Conservation (phyloP, 768 basidiomycete species). For the Mycena rebaudengoi region DNA sequence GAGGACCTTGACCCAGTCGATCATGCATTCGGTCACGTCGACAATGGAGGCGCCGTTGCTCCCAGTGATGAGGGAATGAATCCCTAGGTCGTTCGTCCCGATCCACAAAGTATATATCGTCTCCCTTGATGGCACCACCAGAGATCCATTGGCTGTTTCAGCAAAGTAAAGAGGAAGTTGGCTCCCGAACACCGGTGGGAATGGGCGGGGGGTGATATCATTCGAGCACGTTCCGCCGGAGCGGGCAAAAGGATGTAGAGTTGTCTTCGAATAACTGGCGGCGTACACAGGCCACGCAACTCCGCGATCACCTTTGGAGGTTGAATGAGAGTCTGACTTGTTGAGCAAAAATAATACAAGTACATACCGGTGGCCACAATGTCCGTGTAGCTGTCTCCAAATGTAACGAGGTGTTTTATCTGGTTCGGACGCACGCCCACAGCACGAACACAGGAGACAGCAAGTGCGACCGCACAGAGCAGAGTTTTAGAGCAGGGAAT, state of each 20-base stretch:
- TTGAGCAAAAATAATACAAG: neutral
- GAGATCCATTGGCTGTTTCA: conserved; percentile 49
- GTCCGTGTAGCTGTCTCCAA: conserved; percentile 75
- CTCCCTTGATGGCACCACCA: conserved; percentile 48
- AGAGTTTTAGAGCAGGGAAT: conserved; percentile 1
- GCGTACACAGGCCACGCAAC: conserved; percentile 71
- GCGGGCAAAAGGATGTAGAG: conserved; percentile 64
- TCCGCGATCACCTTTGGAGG: conserved; percentile 47
- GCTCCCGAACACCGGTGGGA: conserved; percentile 64
- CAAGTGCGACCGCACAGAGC: conserved; percentile 2
- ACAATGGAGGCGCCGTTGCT: conserved; percentile 58
- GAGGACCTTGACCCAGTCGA: conserved; percentile 65
- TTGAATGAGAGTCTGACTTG: neutral
- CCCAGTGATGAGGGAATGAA: conserved; percentile 60
- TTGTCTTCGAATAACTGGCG: conserved; percentile 60
- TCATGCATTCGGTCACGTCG: conserved; percentile 63
- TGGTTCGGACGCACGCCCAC: conserved; percentile 47
- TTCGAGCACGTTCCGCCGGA: conserved; percentile 76
- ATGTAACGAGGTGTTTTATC: conserved; percentile 72
- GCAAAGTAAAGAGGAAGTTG: conserved; percentile 63
- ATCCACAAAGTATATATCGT: conserved; percentile 76
- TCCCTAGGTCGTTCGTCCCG: conserved; percentile 72
- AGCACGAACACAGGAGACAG: conserved; percentile 9
- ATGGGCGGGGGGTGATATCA: conserved; percentile 62
- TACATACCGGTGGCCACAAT: conserved; percentile 41